Evolutionary conservation across 2,329 filamentous ascomycete species (phyloP).

Genomic region (Colletotrichum orchidophilum): DNA sequence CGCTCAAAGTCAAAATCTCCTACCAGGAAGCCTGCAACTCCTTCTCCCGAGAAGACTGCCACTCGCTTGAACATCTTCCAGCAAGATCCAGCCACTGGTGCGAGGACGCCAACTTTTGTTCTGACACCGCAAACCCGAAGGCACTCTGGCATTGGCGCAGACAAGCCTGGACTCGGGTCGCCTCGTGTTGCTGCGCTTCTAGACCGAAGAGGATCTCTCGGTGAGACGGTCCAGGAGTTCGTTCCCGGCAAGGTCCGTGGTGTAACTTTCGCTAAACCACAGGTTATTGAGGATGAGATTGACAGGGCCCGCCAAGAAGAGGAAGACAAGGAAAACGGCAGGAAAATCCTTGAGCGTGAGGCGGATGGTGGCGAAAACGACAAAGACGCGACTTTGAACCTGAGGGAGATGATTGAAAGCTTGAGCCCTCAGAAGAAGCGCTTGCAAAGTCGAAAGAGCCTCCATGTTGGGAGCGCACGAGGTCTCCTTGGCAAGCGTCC

Average conservation of each 20-base stretch:
- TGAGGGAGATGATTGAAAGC: constrained; percentile 81
- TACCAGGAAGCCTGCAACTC: constrained; percentile 41
- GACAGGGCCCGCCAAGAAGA: constrained; percentile 71
- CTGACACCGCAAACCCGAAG: constrained; percentile 68
- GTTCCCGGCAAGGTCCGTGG: constrained; percentile 59
- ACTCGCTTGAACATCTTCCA: constrained; percentile 56
- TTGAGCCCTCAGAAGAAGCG: constrained; percentile 79
- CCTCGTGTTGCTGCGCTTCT: constrained; percentile 77
- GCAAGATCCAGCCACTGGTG: constrained; percentile 61
- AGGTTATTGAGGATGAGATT: constrained; percentile 68
- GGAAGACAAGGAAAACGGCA: constrained; percentile 67
- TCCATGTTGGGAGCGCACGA: constrained; percentile 78
- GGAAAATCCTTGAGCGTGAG: constrained; percentile 64
- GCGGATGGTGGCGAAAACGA: constrained; percentile 60
- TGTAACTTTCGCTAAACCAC: constrained; percentile 74
- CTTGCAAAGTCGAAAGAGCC: constrained; percentile 76
- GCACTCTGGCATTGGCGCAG: constrained; percentile 75
- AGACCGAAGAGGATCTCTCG: constrained; percentile 76
- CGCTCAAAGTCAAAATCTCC: constrained; percentile 31
- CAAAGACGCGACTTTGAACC: constrained; percentile 70
- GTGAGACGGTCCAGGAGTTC: constrained; percentile 72
- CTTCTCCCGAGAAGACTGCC: constrained; percentile 40
- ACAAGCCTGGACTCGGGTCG: constrained; percentile 77
- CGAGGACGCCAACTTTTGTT: constrained; percentile 70
- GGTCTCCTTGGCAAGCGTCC: constrained; percentile 81